Percentiles rank a stretch among this genome's conserved stretches.
Conservation (phyloP, 2,329 filamentous ascomycete species). For the Aureobasidium leucospermi region DNA sequence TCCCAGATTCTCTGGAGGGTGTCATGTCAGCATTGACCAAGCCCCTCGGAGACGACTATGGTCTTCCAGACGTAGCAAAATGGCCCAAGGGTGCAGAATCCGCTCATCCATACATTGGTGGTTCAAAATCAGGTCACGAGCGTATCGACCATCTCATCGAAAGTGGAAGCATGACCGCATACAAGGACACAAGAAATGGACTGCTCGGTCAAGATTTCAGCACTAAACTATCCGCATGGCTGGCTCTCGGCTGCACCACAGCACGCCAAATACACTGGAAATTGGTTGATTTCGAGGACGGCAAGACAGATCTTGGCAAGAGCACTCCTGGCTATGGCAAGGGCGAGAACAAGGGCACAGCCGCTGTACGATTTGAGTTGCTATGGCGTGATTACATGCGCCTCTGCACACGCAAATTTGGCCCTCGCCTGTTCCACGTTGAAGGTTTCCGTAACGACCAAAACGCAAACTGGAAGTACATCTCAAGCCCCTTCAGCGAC, state of each 20-base stretch:
- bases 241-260: constrained; percentile 65
- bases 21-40: constrained; percentile 49
- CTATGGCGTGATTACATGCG: constrained; percentile 79
- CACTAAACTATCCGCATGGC: constrained; percentile 67
- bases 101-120: constrained; percentile 61
- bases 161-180: constrained; percentile 53
- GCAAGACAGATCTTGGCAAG: constrained; percentile 34
- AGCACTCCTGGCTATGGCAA: constrained; percentile 50
- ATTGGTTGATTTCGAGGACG: constrained; percentile 64
- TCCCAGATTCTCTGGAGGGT: constrained; percentile 49
- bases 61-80: constrained; percentile 45
- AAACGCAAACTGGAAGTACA: constrained; percentile 27
- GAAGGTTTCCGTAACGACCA: constrained; percentile 53
- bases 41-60: constrained; percentile 47
- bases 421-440: constrained; percentile 54
- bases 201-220: constrained; percentile 64
- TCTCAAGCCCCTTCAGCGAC: constrained; percentile 25
- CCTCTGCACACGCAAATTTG: constrained; percentile 65
- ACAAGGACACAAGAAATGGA: constrained; percentile 66
- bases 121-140: constrained; percentile 53
- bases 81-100: constrained; percentile 49
- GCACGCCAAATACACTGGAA: constrained; percentile 64
- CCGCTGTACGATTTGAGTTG: constrained; percentile 62
- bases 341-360: constrained; percentile 66
- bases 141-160: constrained; percentile 55